A percentile compares a stretch with the other conserved stretches of the same genome.
Evolutionary conservation across 78 protist genomes (phyloP).

Genomic region (Dictyostelium capitatum): DNA sequence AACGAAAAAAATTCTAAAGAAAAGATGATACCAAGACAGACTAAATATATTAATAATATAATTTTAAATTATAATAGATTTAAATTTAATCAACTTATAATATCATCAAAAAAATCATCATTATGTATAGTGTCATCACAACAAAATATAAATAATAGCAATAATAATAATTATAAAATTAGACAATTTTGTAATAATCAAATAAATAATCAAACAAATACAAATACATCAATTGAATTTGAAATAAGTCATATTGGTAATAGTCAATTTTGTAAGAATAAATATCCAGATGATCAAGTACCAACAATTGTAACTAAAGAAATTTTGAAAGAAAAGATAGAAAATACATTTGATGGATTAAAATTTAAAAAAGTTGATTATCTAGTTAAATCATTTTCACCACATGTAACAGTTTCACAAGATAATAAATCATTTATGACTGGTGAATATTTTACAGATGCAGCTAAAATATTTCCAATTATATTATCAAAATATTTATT

Average conservation of each 20-base stretch:
- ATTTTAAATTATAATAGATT: not conserved
- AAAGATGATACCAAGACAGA: not conserved
- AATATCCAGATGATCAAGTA: not conserved
- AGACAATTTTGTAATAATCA: not conserved
- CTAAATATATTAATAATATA: not conserved
- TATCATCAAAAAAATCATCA: not conserved
- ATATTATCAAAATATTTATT: conserved; percentile 20
- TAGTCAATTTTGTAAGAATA: conserved; percentile 12
- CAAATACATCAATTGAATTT: not conserved
- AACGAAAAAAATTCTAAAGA: not conserved
- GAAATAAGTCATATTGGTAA: conserved; percentile 7
- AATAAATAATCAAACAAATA: not conserved
- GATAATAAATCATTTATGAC: not conserved
- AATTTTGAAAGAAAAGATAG: not conserved
- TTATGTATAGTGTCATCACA: not conserved
- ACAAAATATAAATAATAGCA: not conserved
- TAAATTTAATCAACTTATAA: not conserved
- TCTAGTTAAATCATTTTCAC: conserved; percentile 12
- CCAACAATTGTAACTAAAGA: not conserved
- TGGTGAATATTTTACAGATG: not conserved
- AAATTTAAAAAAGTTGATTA: not conserved
- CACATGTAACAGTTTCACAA: not conserved
- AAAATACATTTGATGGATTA: conserved; percentile 18
- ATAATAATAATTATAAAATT: not conserved
- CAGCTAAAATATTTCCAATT: conserved; percentile 16